Conservation (phyloP, 495 filamentous ascomycete genomes). For the Aspergillus baeticus region DNA sequence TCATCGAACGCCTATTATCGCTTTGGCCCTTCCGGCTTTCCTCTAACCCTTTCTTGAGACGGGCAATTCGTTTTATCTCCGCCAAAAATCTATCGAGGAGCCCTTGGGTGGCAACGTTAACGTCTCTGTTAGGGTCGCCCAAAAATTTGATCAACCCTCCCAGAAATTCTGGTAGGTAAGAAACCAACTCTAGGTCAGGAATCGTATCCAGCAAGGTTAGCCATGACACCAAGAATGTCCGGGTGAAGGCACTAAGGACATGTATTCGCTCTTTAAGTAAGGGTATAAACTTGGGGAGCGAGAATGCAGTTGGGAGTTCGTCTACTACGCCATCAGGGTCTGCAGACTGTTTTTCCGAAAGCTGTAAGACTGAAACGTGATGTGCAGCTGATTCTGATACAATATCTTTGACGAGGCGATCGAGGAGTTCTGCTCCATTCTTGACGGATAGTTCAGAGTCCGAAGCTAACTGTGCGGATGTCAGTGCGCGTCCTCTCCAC, state of each 20-base stretch:
- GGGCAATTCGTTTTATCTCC: slow-evolving; percentile 93
- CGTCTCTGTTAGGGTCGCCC: slow-evolving; percentile 86
- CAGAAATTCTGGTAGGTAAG: slow-evolving; percentile 87
- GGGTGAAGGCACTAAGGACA: slow-evolving; percentile 90
- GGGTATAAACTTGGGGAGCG: slow-evolving; percentile 86
- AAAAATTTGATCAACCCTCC: slow-evolving; percentile 90
- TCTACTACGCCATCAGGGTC: slow-evolving; percentile 51
- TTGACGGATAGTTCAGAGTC: slow-evolving; percentile 97
- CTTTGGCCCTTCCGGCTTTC: slow-evolving; percentile 75
- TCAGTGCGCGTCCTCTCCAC: not conserved
- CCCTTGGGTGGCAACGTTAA: slow-evolving; percentile 85
- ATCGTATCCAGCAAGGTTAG: slow-evolving; percentile 94
- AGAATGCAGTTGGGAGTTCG: slow-evolving; percentile 84
- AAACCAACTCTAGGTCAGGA: slow-evolving; percentile 92
- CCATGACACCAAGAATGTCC: slow-evolving; percentile 95
- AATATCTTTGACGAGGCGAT: slow-evolving; percentile 96
- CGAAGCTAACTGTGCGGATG: slow-evolving; percentile 72
- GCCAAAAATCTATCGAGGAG: slow-evolving; percentile 89
- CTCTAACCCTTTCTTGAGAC: slow-evolving; percentile 86
- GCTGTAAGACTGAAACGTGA: slow-evolving; percentile 84
- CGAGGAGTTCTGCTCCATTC: slow-evolving; percentile 94
- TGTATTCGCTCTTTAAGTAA: slow-evolving; percentile 89
- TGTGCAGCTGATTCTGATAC: slow-evolving; percentile 95
- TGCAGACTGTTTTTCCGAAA: slow-evolving; percentile 37
- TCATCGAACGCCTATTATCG: slow-evolving; percentile 61